These are phyloP conservation scores for Panaeolus papilionaceus DNA, from an alignment of 768 basidiomycete genomes.

Conservation along the genomic window DNA sequence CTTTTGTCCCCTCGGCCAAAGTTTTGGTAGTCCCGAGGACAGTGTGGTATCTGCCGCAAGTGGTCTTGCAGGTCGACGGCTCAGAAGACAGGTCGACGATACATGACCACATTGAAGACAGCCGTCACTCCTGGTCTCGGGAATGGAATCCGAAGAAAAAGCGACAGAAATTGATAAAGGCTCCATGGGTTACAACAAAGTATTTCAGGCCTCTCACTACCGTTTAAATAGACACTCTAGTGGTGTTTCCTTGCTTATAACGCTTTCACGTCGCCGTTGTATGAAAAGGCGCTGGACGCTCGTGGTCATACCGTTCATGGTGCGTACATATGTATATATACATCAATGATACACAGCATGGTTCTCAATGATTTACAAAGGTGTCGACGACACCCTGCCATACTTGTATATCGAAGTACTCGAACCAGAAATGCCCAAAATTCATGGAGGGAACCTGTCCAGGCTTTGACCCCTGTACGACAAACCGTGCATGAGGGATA, in stretches of 20 bases:
- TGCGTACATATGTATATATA: conserved; percentile 19
- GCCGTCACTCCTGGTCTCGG: neutral
- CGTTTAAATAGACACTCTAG: neutral
- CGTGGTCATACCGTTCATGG: neutral
- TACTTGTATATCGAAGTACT: conserved; percentile 43
- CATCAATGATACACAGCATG: conserved; percentile 70
- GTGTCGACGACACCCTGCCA: conserved; percentile 40
- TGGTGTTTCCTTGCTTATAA: too few species aligned
- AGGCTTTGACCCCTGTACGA: conserved; percentile 35
- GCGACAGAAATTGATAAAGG: neutral
- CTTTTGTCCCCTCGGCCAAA: neutral
- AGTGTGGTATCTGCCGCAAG: neutral
- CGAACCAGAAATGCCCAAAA: conserved; percentile 48
- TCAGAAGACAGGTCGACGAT: neutral
- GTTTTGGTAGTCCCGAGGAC: neutral
- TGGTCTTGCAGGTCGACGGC: neutral
- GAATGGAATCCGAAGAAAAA: neutral
- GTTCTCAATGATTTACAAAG: conserved; percentile 48
- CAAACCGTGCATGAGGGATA: conserved; percentile 37
- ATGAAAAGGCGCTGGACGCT: conserved; percentile 32
- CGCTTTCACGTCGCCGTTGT: neutral
- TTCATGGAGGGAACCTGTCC: conserved; percentile 42
- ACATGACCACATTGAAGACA: neutral
- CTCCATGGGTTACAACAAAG: neutral
- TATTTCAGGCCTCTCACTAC: neutral